phyloP scores from a whole-genome alignment of 2,329 filamentous ascomycete genomes.

The Curvularia eragrostidis region DNA sequence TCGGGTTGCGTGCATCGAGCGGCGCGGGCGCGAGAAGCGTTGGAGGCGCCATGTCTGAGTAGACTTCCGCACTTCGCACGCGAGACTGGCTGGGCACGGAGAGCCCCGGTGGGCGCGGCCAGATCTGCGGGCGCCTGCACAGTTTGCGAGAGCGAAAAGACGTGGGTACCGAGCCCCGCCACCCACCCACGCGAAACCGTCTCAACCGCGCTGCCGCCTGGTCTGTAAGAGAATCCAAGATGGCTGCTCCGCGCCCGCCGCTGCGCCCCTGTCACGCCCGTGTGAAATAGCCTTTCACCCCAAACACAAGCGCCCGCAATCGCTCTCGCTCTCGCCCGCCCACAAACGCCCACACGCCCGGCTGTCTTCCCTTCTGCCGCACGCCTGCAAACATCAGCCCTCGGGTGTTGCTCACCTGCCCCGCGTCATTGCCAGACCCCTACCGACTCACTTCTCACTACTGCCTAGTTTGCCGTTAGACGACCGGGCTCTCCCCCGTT shows the following conservation, averaged over 20 bases:
- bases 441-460: slow-evolving; percentile 22
- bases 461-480: slow-evolving; percentile 23
- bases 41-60: slow-evolving; percentile 16
- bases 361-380: neutral
- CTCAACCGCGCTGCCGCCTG: slow-evolving; percentile 11
- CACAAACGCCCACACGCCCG: neutral
- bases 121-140: slow-evolving; percentile 9
- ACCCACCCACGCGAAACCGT: slow-evolving; percentile 10
- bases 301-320: too few relatives aligned
- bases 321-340: too few relatives aligned
- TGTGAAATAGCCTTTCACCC: too few relatives aligned
- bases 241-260: neutral
- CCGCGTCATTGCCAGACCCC: slow-evolving; percentile 25
- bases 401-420: slow-evolving; percentile 25
- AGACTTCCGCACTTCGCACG: slow-evolving; percentile 21
- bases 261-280: too few relatives aligned
- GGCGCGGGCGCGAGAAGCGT: slow-evolving; percentile 24
- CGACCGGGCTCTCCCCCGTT: slow-evolving; percentile 23
- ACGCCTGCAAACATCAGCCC: slow-evolving; percentile 4
- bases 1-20: slow-evolving; percentile 13
- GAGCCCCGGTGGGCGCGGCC: slow-evolving; percentile 5
- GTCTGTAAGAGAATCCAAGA: slow-evolving; percentile 12
- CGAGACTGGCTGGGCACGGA: slow-evolving; percentile 4
- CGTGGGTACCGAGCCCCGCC: slow-evolving; percentile 16
- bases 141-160: neutral